Evolutionary conservation across 305 asterid genomes (phyloP), one percentile per base, ranked within the genome.

Genomic region (Fraxinus xanthoxyloides): DNA sequence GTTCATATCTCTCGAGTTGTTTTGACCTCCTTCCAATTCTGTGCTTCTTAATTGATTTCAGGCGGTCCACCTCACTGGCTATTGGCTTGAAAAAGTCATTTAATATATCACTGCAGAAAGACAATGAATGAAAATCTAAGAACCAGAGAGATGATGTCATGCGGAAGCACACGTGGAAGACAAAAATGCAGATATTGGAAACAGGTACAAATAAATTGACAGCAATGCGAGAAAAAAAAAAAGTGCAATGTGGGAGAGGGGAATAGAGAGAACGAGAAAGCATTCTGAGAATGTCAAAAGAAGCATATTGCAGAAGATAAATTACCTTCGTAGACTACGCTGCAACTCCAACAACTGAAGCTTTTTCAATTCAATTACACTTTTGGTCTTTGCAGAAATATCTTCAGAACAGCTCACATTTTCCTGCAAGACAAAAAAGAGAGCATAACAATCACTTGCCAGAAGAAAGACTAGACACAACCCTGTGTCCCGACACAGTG

Each of bases 11-110:
- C 89, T 97, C 99, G 59, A 92, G 83, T 88, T 97, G 98, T 85
- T 94, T 97, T 51, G 99, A 97, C 87, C 97, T 91, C 95, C 99
- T 93, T 67, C 98, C 98, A 43, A 94, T 92, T 89, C 98, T 90
- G 85, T 91, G 93, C 85, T 97, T 97, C 92, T 97, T 97, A 48
- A 92, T 87, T 43, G 97, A 91, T 84, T 93, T 94, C 85, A 97
- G 83, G 84, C 92, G 94, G 77, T 97, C 98, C 89, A 97, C 88
- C 77, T 95, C 99, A 48, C 80, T 76, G 82, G 96, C 87, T 88
- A 92, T 89, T 86, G 98, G 98, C 88, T 87, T 93, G 89, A 94
- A 93, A 84, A 89, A 94, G 85, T 94, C 98, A 65, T 86, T 88
- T 85, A 97, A 85, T 87, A 97, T 91, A 59, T 89, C 95, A 84